phyloP scores from a whole-genome alignment of 2,329 filamentous ascomycete genomes.

The Penicillium paneum region DNA sequence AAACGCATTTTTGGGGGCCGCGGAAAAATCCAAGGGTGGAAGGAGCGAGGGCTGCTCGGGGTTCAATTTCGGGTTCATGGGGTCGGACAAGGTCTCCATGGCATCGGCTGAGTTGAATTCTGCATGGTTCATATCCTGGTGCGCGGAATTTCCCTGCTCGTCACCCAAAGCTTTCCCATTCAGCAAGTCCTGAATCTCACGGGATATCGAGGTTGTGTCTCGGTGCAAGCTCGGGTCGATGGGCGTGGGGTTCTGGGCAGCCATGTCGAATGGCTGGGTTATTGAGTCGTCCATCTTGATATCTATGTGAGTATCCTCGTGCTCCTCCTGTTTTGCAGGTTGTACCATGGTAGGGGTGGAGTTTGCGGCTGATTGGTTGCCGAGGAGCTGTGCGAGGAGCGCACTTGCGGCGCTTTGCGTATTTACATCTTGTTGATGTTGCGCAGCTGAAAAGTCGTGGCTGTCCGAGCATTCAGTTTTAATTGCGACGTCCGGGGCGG shows the following conservation, averaged over 20 bases:
- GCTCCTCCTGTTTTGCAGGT: constrained; percentile 10
- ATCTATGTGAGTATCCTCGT: constrained; percentile 14
- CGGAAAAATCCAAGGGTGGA: constrained; percentile 34
- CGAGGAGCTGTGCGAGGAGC: constrained; percentile 42
- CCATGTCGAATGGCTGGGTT: constrained; percentile 8
- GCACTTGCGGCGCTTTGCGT: constrained; percentile 43
- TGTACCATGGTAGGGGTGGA: constrained; percentile 17
- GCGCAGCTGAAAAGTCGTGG: constrained; percentile 18
- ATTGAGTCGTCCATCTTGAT: constrained; percentile 15
- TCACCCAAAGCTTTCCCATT: constrained; percentile 19
- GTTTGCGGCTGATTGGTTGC: constrained; percentile 30
- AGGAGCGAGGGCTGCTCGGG: constrained; percentile 36
- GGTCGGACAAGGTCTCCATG: constrained; percentile 33
- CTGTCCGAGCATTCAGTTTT: constrained; percentile 32
- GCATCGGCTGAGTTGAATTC: constrained; percentile 21
- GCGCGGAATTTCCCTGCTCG: constrained; percentile 9
- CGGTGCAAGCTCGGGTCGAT: constrained; percentile 10
- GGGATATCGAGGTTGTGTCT: constrained; percentile 12
- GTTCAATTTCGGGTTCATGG: constrained; percentile 30
- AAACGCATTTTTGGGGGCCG: constrained; percentile 33
- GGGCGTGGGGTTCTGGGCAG: background rate
- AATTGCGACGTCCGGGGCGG: constrained; percentile 30
- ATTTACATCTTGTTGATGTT: constrained; percentile 33
- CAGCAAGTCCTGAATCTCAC: constrained; percentile 16
- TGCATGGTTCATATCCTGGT: constrained; percentile 4